A percentile compares a stretch with the other conserved stretches of the same genome.
Evolutionary conservation across 805 yeast genomes (phyloP).

Genomic region (Kuraishia floccosa): DNA sequence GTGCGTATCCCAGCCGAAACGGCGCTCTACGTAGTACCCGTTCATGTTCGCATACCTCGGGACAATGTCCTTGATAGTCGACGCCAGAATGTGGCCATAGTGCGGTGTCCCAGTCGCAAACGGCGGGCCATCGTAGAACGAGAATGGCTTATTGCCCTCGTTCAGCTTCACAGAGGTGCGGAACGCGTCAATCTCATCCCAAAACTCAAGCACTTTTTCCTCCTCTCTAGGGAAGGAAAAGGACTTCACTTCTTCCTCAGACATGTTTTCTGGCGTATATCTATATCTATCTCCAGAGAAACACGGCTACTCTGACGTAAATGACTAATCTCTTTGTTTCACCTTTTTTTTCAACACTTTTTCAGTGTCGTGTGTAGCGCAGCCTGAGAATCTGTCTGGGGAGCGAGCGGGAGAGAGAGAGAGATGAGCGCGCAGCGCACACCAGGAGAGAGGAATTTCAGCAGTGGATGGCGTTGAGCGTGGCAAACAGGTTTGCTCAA

Average conservation of each 20-base stretch:
- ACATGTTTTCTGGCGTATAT: slow-evolving; percentile 7
- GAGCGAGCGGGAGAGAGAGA: too few relatives aligned
- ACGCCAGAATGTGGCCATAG: slow-evolving; percentile 94
- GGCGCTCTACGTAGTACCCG: slow-evolving; percentile 90
- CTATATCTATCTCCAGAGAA: too few relatives aligned
- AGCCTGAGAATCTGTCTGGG: too few relatives aligned
- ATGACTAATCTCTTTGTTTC: too few relatives aligned
- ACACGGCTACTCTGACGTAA: too few relatives aligned
- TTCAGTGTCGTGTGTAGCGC: too few relatives aligned
- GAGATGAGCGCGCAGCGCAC: too few relatives aligned
- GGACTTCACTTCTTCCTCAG: slow-evolving; percentile 17
- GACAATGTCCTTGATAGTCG: slow-evolving; percentile 93
- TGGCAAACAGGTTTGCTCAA: too few relatives aligned
- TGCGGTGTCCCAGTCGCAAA: slow-evolving; percentile 99
- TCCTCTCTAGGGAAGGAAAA: slow-evolving; percentile 87
- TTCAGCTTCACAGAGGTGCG: slow-evolving; percentile 75
- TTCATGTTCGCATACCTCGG: slow-evolving; percentile 98
- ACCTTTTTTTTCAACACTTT: too few relatives aligned
- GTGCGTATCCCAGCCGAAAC: slow-evolving; percentile 99
- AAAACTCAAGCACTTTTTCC: slow-evolving; percentile 63
- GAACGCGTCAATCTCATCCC: slow-evolving; percentile 95
- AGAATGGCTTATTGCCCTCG: slow-evolving; percentile 75
- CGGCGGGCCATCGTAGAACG: slow-evolving; percentile 98
- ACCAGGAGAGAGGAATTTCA: too few relatives aligned
- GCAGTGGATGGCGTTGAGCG: too few relatives aligned